Base-by-base conservation (phyloP, 2,329 filamentous ascomycete species). In the Aureobasidium sp. region DNA sequence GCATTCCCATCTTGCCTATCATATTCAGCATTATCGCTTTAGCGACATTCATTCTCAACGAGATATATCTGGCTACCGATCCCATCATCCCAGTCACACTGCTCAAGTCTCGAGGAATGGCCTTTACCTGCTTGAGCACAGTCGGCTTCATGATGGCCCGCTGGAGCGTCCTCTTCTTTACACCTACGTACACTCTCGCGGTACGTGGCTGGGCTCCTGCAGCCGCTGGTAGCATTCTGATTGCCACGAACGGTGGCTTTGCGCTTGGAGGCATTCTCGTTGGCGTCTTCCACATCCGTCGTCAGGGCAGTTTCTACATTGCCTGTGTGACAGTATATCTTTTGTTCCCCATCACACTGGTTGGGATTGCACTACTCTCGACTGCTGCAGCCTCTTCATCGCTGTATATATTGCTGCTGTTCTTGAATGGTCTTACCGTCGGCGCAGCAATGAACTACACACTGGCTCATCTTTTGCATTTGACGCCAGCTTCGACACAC, bases 171-270 rank as follows among this genome's bases (percentile, higher is more conserved):
- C 78, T 95, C 8, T 94, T 91, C 77, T 95, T 91, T 74, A 82
- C 87, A 0, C 90, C 91, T 0, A 84, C 91, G 45, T 92, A 90
- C 68, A 87, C 89, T 37, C 84, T 94, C 62, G 88, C 89, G 3
- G 86, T 94, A 1, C 84, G 86, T 2, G 83, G 83, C 61, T 88
- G 88, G 76, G 75, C 81, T 0, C 87, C 89, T 0, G 86, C 88
- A 0, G 77, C 83, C 1, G 87, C 89, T 3, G 91, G 90, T 3
- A 81, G 87, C 3, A 86, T 93, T 37, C 81, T 95, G 7, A 83
- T 95, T 50, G 90, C 91, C 0, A 94, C 90, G 0, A 95, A 95
- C 72, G 71, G 84, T 5, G 91, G 90, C 2, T 95, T 95, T 68
- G 90, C 85, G 0, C 67, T 82, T 2, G 91, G 90, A 29, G 89